Base-by-base conservation (phyloP, 2,329 filamentous ascomycete species). In the Pseudogymnoascus sp. region DNA sequence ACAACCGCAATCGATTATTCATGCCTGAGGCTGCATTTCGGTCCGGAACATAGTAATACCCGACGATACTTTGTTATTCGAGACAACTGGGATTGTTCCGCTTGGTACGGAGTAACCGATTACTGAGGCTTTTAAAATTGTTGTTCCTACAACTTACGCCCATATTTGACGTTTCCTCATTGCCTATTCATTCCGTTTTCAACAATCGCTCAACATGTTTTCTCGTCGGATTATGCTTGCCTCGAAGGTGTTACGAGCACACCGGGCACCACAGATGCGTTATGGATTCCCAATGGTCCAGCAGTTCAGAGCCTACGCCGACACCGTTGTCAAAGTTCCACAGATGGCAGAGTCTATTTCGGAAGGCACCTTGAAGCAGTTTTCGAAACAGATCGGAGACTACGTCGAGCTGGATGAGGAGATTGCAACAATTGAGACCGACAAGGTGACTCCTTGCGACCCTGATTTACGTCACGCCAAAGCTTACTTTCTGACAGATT, bases 291-390 rank as follows among this genome's bases (percentile, higher is more conserved):
- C 72, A 62, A 71, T 74, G 9, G 74, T 78, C 71, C 77, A 78
- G 71, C 83, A 85, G 71, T 79, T 84, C 61, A 82, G 84, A 68
- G 81, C 71, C 67, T 87, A 87, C 72, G 92, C 92, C 74, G 91
- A 96, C 73, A 88, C 85, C 68, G 79, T 93, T 66, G 86, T 99
- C 76, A 93, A 97, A 79, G 94, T 97, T 68, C 94, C 94, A 35
- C 85, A 94, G 74, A 97, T 99, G 94, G 94, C 94, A 66, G 94
- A 99, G 78, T 97, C 94, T 59, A 97, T 99, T 75, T 95, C 91
- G 48, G 94, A 99, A 77, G 94, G 94, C 65, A 99, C 94, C 21
- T 76, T 99, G 72, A 97, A 96, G 79, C 92, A 96, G 74, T 97
- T 92, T 81, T 89, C 85, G 71, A 97, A 97, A 75, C 76, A 93